Evolutionary conservation across 805 yeast genomes (phyloP).

Genomic region (Sugiyamaella qingdaonensis): DNA sequence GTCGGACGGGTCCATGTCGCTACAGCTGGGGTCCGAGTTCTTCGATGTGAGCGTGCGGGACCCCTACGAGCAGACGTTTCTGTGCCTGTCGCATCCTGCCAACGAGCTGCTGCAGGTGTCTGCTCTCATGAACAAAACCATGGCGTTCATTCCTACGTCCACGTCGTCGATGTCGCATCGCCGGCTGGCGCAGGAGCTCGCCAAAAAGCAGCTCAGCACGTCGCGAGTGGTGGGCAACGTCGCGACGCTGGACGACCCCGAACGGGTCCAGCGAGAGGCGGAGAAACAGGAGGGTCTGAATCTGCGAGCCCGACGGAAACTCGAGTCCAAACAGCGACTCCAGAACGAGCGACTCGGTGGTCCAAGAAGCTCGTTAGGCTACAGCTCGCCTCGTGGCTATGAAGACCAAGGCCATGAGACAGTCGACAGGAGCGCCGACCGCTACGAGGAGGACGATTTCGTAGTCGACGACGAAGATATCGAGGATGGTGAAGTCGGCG

Average conservation of each 20-base stretch:
- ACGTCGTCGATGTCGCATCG: slow-evolving; percentile 81
- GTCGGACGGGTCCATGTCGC: slow-evolving; percentile 87
- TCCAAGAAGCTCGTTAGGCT: slow-evolving; percentile 7
- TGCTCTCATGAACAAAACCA: slow-evolving; percentile 55
- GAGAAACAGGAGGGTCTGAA: slow-evolving; percentile 37
- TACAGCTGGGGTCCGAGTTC: slow-evolving; percentile 81
- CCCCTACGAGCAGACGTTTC: slow-evolving; percentile 63
- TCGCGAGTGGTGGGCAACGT: slow-evolving; percentile 33
- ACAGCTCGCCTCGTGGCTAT: neutral
- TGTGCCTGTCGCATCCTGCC: slow-evolving; percentile 66
- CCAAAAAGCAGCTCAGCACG: slow-evolving; percentile 29
- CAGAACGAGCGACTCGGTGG: slow-evolving; percentile 23
- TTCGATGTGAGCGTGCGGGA: slow-evolving; percentile 66
- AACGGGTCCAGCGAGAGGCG: slow-evolving; percentile 40
- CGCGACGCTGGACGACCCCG: slow-evolving; percentile 43
- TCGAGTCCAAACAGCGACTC: slow-evolving; percentile 35
- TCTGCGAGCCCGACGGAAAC: slow-evolving; percentile 39
- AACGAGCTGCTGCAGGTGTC: slow-evolving; percentile 69
- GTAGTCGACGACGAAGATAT: slow-evolving; percentile 34
- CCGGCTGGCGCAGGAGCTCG: slow-evolving; percentile 53
- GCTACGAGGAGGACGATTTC: slow-evolving; percentile 37
- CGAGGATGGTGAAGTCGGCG: slow-evolving; percentile 29
- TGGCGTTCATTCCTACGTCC: slow-evolving; percentile 84
- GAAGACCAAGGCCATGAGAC: neutral
- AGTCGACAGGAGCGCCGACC: slow-evolving; percentile 15